phyloP scores from a whole-genome alignment of 2,329 filamentous ascomycete genomes.

The Plenodomus biglobosus region DNA sequence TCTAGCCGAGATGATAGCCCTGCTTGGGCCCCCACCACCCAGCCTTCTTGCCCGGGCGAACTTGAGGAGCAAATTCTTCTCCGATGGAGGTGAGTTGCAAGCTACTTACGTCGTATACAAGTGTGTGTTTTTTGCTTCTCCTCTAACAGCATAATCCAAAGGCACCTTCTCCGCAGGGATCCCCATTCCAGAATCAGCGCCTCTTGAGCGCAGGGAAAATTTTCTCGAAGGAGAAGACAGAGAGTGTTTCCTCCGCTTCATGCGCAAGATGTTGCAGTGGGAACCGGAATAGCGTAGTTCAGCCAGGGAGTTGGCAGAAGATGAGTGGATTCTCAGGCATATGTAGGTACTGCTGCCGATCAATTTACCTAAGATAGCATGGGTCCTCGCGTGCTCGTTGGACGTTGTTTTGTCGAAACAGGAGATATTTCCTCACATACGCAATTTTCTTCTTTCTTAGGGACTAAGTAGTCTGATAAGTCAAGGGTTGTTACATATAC shows the following conservation, averaged over 20 bases:
- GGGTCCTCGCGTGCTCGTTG: too few relatives aligned
- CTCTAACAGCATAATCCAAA: slow-evolving; percentile 5
- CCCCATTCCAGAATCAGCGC: slow-evolving; percentile 26
- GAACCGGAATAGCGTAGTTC: slow-evolving; percentile 19
- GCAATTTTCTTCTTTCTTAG: too few relatives aligned
- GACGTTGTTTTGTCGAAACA: too few relatives aligned
- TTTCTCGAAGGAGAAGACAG: slow-evolving; percentile 33
- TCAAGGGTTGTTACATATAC: too few relatives aligned
- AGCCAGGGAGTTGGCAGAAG: slow-evolving; percentile 21
- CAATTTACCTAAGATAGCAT: too few relatives aligned
- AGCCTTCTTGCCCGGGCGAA: slow-evolving; percentile 10
- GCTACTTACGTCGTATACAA: neutral
- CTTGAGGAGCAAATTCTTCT: slow-evolving; percentile 5
- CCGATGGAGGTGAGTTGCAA: slow-evolving; percentile 3
- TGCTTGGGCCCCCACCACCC: slow-evolving; percentile 18
- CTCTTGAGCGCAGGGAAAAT: slow-evolving; percentile 25
- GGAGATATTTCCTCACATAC: too few relatives aligned
- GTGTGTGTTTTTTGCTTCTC: too few relatives aligned
- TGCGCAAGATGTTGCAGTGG: slow-evolving; percentile 46
- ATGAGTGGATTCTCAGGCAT: slow-evolving; percentile 13
- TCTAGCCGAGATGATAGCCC: slow-evolving; percentile 20
- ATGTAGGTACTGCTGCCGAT: too few relatives aligned
- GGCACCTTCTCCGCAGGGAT: slow-evolving; percentile 26
- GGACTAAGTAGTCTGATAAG: too few relatives aligned
- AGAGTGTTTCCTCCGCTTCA: slow-evolving; percentile 33